These are phyloP conservation scores for Gyrodon lividus DNA, from an alignment of 768 basidiomycete genomes.

Conservation along the genomic window DNA sequence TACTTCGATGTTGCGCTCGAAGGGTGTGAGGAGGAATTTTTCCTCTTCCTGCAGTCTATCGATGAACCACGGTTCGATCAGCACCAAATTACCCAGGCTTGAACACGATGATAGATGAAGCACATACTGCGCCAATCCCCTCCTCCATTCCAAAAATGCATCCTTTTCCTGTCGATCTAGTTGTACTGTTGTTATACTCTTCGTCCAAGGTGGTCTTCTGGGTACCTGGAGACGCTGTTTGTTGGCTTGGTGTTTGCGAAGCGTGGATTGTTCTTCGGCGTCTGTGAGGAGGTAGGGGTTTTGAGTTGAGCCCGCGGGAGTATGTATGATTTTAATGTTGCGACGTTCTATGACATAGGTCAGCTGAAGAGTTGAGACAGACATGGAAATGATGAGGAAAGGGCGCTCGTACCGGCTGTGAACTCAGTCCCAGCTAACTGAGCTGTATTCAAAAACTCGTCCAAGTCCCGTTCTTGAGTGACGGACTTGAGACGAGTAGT, in stretches of 20 bases:
- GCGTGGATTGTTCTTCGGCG: slow-evolving; percentile 74
- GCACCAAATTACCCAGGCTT: neutral
- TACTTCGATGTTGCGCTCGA: slow-evolving; percentile 96
- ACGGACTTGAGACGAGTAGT: slow-evolving; percentile 79
- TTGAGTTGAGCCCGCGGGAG: slow-evolving; percentile 47
- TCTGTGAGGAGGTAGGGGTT: slow-evolving; percentile 87
- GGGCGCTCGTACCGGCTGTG: slow-evolving; percentile 70
- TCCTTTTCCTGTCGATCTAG: slow-evolving; percentile 88
- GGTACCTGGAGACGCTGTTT: slow-evolving; percentile 80
- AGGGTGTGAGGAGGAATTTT: slow-evolving; percentile 88
- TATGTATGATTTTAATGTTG: slow-evolving; percentile 76
- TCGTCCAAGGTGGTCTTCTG: slow-evolving; percentile 86
- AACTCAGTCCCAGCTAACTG: slow-evolving; percentile 95
- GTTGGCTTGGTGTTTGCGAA: slow-evolving; percentile 74
- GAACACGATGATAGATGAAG: neutral
- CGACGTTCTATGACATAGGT: slow-evolving; percentile 53
- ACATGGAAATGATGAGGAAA: neutral
- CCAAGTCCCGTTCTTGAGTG: slow-evolving; percentile 93
- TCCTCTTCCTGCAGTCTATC: slow-evolving; percentile 83
- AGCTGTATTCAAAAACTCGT: slow-evolving; percentile 94
- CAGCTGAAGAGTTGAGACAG: slow-evolving; percentile 6
- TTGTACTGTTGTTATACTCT: slow-evolving; percentile 69
- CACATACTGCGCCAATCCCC: slow-evolving; percentile 86
- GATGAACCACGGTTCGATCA: neutral
- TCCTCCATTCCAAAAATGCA: slow-evolving; percentile 90